These are phyloP conservation scores for Aquilaria agallochum DNA, from an alignment of 441 rosid genomes.

Conservation along the genomic window DNA sequence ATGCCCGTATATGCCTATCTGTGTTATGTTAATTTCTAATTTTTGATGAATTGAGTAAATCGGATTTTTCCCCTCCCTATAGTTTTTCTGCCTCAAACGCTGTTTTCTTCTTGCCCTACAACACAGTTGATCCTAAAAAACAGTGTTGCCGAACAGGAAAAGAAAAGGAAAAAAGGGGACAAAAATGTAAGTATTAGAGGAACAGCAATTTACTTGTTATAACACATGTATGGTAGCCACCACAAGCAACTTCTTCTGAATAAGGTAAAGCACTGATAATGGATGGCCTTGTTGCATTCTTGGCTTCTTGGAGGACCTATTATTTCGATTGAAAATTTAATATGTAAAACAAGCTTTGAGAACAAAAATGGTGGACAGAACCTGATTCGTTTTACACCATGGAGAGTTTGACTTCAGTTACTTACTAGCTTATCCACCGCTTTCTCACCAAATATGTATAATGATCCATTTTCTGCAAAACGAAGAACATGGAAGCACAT, in stretches of 20 bases:
- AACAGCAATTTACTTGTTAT: constrained; percentile 57
- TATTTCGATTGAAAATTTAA: constrained; percentile 13
- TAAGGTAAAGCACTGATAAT: constrained; percentile 51
- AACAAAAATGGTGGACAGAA: constrained; percentile 6
- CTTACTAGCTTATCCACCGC: constrained; percentile 49
- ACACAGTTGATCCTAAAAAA: no score
- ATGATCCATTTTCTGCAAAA: constrained; percentile 74
- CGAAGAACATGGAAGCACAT: constrained; percentile 11
- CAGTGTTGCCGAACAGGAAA: background rate
- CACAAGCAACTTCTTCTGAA: constrained; percentile 80
- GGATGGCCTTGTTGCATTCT: constrained; percentile 51
- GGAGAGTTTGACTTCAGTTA: constrained; percentile 8
- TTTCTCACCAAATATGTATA: constrained; percentile 80
- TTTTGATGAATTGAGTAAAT: no score
- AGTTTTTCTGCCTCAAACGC: no score
- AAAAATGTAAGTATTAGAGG: background rate
- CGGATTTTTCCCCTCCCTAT: no score
- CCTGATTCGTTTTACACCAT: background rate
- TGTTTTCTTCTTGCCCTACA: background rate
- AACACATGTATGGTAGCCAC: constrained; percentile 92
- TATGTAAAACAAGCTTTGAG: constrained; percentile 4
- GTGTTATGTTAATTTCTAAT: no score
- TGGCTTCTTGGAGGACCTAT: constrained; percentile 57
- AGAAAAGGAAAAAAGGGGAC: background rate
- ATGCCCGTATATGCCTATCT: no score